Evolutionary conservation across 2,329 filamentous ascomycete genomes (phyloP), one percentile per base, ranked within the genome.

Genomic region (Beauveria scarabaeidicola): DNA sequence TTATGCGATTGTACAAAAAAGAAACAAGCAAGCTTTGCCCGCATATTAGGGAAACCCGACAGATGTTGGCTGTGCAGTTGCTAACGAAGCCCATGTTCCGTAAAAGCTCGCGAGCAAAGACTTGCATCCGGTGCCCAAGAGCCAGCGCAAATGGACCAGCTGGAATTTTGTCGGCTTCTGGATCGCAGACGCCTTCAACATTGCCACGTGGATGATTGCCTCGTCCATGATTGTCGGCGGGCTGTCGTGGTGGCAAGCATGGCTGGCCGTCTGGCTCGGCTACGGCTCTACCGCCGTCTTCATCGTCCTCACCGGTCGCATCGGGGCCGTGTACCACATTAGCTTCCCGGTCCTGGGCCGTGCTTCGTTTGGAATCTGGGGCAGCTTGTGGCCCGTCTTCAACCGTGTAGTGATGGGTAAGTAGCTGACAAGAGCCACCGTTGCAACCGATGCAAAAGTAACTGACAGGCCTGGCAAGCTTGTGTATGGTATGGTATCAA

Each of bases 131-230:
- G 90, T 97, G 53, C 91, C 95, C 69, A 85, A 84, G 17, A 84
- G 83, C 64, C 84, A 90, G 61, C 85, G 92, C 58, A 84, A 89
- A 81, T 97, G 92, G 91, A 85, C 85, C 17, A 77, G 88, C 38
- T 91, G 88, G 84, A 96, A 96, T 72, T 96, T 91, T 70, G 87
- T 96, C 41, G 88, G 84, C 17, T 94, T 94, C 70, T 93, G 90
- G 90, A 82, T 94, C 67, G 87, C 89, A 32, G 89, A 93, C 73
- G 88, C 85, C 0, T 91, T 92, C 76, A 93, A 93, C 72, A 90
- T 94, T 70, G 94, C 93, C 73, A 94, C 90, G 1, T 95, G 90
- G 91, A 96, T 95, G 90, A 94, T 95, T 63, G 88, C 89, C 0
- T 90, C 88, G 1, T 86, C 88, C 43, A 91, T 91, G 83, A 89